Percentiles rank a stretch among this genome's conserved stretches.
Conservation (phyloP, 176 grass and related monocot species). For the Thalia dealbata region DNA sequence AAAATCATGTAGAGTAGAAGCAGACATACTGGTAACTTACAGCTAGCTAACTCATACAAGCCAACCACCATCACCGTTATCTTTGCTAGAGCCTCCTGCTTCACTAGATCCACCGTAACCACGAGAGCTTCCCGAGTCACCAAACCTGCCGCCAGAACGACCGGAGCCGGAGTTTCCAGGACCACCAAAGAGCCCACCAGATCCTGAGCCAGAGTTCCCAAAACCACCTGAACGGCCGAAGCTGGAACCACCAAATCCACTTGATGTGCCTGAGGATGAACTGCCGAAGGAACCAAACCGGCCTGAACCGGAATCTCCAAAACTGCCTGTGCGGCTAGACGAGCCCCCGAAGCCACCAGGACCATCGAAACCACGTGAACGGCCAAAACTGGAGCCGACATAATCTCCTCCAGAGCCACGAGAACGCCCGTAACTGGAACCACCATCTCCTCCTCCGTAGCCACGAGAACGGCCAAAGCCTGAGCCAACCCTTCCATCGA, state of each 20-base stretch:
- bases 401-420: neutral
- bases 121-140: conserved; percentile 7
- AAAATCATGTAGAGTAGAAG: neutral
- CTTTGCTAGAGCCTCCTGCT: conserved; percentile 6
- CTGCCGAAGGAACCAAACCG: neutral
- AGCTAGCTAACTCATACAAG: neutral
- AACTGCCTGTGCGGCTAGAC: neutral
- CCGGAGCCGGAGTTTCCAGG: neutral
- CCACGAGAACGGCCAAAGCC: conserved; percentile 31
- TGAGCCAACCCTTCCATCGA: conserved; percentile 34
- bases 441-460: neutral
- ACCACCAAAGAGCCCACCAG: neutral
- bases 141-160: conserved; percentile 7
- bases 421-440: neutral
- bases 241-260: conserved; percentile 30
- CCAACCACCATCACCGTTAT: neutral
- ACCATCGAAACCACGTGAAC: conserved; percentile 2
- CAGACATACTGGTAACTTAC: neutral
- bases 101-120: neutral
- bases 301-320: neutral
- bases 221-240: conserved; percentile 24
- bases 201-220: conserved; percentile 4
- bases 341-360: neutral
- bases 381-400: neutral
- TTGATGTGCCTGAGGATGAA: neutral